A percentile compares a stretch with the other conserved stretches of the same genome.
Conservation (phyloP, 352 stramenopile species). For the Globisporangium viniferum region DNA sequence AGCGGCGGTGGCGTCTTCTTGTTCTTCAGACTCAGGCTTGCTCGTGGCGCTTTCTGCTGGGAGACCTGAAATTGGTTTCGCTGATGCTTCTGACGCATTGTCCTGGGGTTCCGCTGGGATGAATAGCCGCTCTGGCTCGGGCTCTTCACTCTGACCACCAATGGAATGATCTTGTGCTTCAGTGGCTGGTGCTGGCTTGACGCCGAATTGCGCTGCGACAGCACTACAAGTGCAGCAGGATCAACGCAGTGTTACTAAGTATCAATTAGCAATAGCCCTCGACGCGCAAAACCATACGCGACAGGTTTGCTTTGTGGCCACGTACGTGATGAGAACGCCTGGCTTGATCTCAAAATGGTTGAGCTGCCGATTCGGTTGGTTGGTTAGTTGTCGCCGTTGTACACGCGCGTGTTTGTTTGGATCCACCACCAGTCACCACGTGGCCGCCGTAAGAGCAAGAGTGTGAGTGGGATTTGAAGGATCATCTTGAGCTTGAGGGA, state of each 20-base stretch:
- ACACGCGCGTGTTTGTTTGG: background rate
- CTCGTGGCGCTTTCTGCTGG: background rate
- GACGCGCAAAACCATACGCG: background rate
- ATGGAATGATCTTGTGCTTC: background rate
- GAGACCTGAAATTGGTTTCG: background rate
- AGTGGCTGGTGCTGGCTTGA: conserved; percentile 19
- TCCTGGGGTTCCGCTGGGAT: background rate
- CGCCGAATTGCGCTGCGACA: conserved; percentile 41
- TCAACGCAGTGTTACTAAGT: background rate
- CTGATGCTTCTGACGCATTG: background rate
- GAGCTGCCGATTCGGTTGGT: conserved; percentile 30
- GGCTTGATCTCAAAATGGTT: conserved; percentile 84
- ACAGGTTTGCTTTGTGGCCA: background rate
- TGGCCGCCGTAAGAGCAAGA: conserved; percentile 20
- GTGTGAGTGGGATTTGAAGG: conserved; percentile 20
- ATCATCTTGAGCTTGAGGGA: background rate
- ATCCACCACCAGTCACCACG: conserved; percentile 1
- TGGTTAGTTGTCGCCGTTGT: background rate
- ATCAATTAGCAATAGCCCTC: background rate
- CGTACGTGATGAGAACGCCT: conserved; percentile 78
- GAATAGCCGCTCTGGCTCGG: conserved; percentile 15
- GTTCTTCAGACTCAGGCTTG: background rate
- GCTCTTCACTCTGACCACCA: background rate
- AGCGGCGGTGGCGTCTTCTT: too few species aligned
- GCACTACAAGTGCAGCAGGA: conserved; percentile 27